phyloP scores from a whole-genome alignment of 2,329 filamentous ascomycete species.

The Exophiala sideris region DNA sequence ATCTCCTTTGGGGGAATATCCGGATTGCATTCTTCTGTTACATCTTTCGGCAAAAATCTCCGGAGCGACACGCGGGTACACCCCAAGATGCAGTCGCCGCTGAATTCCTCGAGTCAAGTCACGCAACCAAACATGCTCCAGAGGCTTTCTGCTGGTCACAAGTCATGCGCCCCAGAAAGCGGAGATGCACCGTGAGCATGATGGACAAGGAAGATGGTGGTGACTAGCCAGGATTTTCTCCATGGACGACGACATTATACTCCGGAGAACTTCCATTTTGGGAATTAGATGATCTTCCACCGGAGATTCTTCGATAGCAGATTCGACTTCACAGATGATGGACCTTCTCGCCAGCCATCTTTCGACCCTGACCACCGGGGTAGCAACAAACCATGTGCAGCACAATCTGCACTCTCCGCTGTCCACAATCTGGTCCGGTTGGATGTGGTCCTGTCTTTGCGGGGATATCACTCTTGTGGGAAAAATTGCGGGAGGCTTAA shows the following conservation, averaged over 20 bases:
- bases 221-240: neutral
- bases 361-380: neutral
- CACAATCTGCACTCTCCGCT: neutral
- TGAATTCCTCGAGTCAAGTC: too few relatives aligned
- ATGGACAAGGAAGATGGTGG: neutral
- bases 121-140: neutral
- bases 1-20: slow-evolving; percentile 8
- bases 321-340: neutral
- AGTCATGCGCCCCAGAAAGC: neutral
- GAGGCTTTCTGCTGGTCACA: neutral
- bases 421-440: slow-evolving; percentile 2
- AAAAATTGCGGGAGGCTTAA: slow-evolving; percentile 17
- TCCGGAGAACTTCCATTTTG: slow-evolving; percentile 11
- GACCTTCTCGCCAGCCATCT: neutral
- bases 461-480: slow-evolving; percentile 11
- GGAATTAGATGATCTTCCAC: slow-evolving; percentile 4
- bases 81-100: too few relatives aligned
- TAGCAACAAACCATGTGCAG: neutral
- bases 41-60: neutral
- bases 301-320: slow-evolving; percentile 11
- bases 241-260: neutral
- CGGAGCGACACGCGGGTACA: too few relatives aligned
- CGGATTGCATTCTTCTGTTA: neutral
- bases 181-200: neutral
- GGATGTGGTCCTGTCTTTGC: neutral